A percentile compares a stretch with the other conserved stretches of the same genome.
Evolutionary conservation across 192 early-diverging fungal genomes (phyloP).

Genomic region (Borealophlyctis nickersoniae): DNA sequence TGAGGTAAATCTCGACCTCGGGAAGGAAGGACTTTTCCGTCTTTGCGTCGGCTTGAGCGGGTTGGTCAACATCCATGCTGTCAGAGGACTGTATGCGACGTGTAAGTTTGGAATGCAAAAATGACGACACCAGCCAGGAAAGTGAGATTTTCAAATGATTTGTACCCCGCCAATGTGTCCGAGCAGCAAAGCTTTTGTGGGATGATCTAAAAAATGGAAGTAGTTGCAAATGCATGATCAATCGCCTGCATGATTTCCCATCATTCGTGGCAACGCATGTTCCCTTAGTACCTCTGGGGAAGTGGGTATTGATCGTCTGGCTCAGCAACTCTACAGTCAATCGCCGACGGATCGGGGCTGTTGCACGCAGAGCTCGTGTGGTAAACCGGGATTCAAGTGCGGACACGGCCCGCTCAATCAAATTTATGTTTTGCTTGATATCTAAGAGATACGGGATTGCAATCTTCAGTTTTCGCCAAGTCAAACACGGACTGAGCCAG

Average conservation of each 20-base stretch:
- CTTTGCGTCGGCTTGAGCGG: slow-evolving; percentile 5
- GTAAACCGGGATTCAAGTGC: slow-evolving; percentile 85
- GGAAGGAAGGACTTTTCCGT: slow-evolving; percentile 54
- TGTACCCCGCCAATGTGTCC: slow-evolving; percentile 12
- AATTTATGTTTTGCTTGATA: slow-evolving; percentile 77
- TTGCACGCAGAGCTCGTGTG: slow-evolving; percentile 81
- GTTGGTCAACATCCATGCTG: slow-evolving; percentile 46
- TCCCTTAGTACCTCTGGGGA: slow-evolving; percentile 27
- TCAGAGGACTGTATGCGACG: slow-evolving; percentile 33
- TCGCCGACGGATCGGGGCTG: slow-evolving; percentile 75
- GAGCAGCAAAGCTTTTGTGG: slow-evolving; percentile 12
- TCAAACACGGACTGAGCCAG: background rate
- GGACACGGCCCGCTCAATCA: slow-evolving; percentile 79
- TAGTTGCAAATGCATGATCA: background rate
- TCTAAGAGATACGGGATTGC: slow-evolving; percentile 50
- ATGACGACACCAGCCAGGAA: too few relatives aligned
- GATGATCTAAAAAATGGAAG: background rate
- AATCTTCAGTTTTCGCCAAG: background rate
- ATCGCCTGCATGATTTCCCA: background rate
- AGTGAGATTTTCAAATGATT: too few relatives aligned
- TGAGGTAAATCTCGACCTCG: slow-evolving; percentile 83
- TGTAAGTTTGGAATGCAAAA: too few relatives aligned
- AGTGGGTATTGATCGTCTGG: slow-evolving; percentile 35
- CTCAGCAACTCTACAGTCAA: slow-evolving; percentile 64
- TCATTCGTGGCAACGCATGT: slow-evolving; percentile 7